Percentiles rank a stretch among this genome's conserved stretches.
Conservation (phyloP, 495 filamentous ascomycete genomes). For the Pseudotulostoma volvatum region DNA sequence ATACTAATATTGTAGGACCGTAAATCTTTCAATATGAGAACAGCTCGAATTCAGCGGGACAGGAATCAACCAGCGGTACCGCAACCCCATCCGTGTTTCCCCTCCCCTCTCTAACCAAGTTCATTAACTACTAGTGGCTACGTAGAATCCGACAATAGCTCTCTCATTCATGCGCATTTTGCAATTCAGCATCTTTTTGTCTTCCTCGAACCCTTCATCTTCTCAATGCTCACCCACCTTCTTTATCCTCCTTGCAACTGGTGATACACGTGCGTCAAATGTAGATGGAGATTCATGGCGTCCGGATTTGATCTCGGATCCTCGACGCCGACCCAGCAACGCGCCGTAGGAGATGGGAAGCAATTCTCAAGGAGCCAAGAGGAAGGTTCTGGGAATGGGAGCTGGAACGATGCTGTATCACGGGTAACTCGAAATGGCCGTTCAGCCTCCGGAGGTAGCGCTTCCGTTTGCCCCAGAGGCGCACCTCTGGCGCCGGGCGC, state of each 20-base stretch:
- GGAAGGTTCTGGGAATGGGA: slow-evolving; percentile 31
- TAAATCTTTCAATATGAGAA: no score
- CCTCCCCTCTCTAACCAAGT: no score
- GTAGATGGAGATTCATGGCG: slow-evolving; percentile 35
- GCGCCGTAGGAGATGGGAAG: slow-evolving; percentile 38
- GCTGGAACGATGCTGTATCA: slow-evolving; percentile 31
- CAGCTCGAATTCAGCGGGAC: no score
- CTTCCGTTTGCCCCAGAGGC: slow-evolving; percentile 45
- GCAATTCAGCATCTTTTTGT: neutral
- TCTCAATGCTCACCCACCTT: slow-evolving; percentile 24
- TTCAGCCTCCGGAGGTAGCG: slow-evolving; percentile 43
- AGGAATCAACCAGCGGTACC: no score
- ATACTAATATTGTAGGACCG: no score
- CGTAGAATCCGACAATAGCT: no score
- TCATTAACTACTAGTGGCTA: no score
- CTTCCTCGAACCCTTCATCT: slow-evolving; percentile 4
- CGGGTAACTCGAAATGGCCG: slow-evolving; percentile 27
- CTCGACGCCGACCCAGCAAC: slow-evolving; percentile 59
- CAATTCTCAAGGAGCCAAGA: slow-evolving; percentile 32
- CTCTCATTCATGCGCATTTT: neutral
- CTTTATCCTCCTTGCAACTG: slow-evolving; percentile 16
- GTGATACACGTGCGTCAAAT: slow-evolving; percentile 25
- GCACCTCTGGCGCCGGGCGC: slow-evolving; percentile 46
- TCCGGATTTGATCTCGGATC: slow-evolving; percentile 32
- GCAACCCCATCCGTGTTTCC: no score